Base-by-base conservation (phyloP, 108 stramenopile species). In the Pseudonitzschia multiseries region DNA sequence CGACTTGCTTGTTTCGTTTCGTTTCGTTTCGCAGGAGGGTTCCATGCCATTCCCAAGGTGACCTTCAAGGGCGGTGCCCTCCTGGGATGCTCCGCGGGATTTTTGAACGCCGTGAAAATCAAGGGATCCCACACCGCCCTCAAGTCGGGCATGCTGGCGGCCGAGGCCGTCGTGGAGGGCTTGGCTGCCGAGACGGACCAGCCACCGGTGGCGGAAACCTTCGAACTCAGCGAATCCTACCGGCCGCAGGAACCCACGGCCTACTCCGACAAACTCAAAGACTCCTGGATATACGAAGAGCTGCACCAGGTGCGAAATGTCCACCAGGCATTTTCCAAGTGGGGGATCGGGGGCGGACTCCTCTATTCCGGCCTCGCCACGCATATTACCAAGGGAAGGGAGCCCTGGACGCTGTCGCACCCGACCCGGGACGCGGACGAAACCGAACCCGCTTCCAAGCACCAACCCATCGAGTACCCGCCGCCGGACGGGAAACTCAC, bases 51-150 rank as follows among this genome's bases (percentile, higher is more conserved):
- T 40, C 99, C 99, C 29, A 98, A 97, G 81, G 81, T 98, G 6
- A 95, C 93, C 20, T 97, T 99, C 72, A 96, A 94, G 3, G 99
- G 99, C 22, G 96, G 93, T 1, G 90, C 87, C 36, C 72, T 99
- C 21, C 33, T 98, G 27, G 99, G 99, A 32, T 99, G 99, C 69
- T 80, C 84, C 51, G 99, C 99, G 14, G 99, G 99, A 18, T 98
- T 98, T 72, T 79, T 99, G 62, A 99, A 99, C 80, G 90, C 96
- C 1, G 97, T 98, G 63, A 99, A 99, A 80, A 98, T 99, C 86
- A 99, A 99, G 82, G 99, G 99, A 18, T 80, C 93, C n/a, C 99
- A 99, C 79, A 97, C 96, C 43, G 99, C 99, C 51, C 91, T 99
- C 51, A 96, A 99, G 84, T 91, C 84, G 56, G 97, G 97, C 41